Base-by-base conservation (phyloP, 2,329 filamentous ascomycete genomes). In the Pseudogymnoascus sp. region DNA sequence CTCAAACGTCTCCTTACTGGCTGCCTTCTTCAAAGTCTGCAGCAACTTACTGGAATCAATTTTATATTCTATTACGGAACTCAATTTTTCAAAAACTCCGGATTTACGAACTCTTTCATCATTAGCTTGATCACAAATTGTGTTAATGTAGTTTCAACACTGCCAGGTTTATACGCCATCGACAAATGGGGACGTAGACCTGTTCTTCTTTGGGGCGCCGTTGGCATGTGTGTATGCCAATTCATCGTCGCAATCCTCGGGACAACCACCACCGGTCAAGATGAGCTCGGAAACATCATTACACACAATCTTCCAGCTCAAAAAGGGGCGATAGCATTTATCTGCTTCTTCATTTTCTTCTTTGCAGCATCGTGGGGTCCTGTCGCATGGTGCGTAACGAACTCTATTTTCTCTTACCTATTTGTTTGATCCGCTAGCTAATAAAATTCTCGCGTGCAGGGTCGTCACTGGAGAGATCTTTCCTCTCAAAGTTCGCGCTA, bases 61-160 rank as follows among this genome's bases (percentile, higher is more conserved):
- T 90, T 88, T 65, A 88, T 88, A 73, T 88, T 90, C 81, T 89
- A 89, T 73, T 90, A 89, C 74, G 86, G 87, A 61, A 90, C 87
- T 1, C 83, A 81, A 4, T 90, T 89, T 72, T 90, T 90, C 75
- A 78, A 78, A 57, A 79, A 80, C 62, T 82, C 83, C 38, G 81
- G 82, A 37, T 78, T 89, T 57, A 70, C 76, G 20, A 84, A 83
- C 65, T 81, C 88, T 1, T 90, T 88, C 70, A 79, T 83, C 36
- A 89, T 90, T 63, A 84, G 85, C 16, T 80, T 92, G 68, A 90
- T 92, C 67, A 86, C 89, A 68, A 87, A 89, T 72, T 75, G 87
- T 60, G 89, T 94, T 74, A 93, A 93, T 70, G 84, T 89, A 14
- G 79, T 84, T 50, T 90, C 87, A 4, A 93, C 89, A 1, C 73